A percentile compares a stretch with the other conserved stretches of the same genome.
These are phyloP conservation scores for Sporobolomyces phaffii DNA, from an alignment of 768 basidiomycete genomes.

Conservation along the genomic window DNA sequence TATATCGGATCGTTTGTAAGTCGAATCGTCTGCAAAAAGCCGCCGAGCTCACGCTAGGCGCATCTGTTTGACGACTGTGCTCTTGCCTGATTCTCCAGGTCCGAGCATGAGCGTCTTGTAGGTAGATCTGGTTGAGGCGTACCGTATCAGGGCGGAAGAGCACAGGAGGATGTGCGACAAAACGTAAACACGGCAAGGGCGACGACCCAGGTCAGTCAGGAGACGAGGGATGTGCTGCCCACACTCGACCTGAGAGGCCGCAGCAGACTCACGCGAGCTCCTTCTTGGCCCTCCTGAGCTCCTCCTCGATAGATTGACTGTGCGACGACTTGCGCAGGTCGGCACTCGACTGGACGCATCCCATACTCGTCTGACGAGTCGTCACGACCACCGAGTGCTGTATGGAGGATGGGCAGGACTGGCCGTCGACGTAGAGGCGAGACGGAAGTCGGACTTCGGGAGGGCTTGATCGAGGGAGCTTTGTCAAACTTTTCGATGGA, in stretches of 20 bases:
- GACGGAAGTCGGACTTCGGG: too few relatives aligned
- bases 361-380: too few relatives aligned
- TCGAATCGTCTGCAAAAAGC: neutral
- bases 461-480: too few relatives aligned
- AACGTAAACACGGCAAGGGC: neutral
- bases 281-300: constrained; percentile 4
- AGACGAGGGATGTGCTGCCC: neutral
- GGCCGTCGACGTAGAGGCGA: too few relatives aligned
- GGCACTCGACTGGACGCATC: too few relatives aligned
- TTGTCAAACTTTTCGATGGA: too few relatives aligned
- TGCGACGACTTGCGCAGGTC: too few relatives aligned
- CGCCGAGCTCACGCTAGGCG: constrained; percentile 67
- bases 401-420: too few relatives aligned
- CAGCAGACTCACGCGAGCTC: constrained; percentile 1
- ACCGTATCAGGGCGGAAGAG: neutral
- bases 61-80: constrained; percentile 73
- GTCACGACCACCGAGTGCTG: too few relatives aligned
- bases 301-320: constrained; percentile 3
- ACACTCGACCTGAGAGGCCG: neutral
- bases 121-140: neutral
- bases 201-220: neutral
- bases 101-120: constrained; percentile 82
- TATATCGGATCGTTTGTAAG: neutral
- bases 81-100: constrained; percentile 94
- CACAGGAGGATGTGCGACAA: neutral